Evolutionary conservation across 805 yeast species (phyloP).

Genomic region (Pichia cephalocereana): DNA sequence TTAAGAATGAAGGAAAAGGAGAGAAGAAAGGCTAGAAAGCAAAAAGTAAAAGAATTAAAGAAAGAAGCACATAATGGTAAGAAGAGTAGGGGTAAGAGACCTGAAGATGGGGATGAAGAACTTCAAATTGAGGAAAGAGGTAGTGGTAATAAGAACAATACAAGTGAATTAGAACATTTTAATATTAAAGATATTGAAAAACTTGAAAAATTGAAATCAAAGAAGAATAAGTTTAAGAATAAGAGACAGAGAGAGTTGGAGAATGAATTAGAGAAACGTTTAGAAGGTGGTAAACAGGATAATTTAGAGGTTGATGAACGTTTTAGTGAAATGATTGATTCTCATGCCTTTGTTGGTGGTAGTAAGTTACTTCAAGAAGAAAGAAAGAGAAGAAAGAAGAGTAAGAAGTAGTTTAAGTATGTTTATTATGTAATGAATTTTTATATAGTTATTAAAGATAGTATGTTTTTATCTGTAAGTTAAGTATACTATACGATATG

Average conservation of each 20-base stretch:
- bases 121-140: slow-evolving; percentile 70
- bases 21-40: slow-evolving; percentile 78
- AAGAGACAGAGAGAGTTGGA: slow-evolving; percentile 41
- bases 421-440: not conserved
- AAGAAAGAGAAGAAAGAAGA: slow-evolving; percentile 55
- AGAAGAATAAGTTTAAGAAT: slow-evolving; percentile 34
- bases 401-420: slow-evolving; percentile 7
- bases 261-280: slow-evolving; percentile 37
- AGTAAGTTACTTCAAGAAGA: slow-evolving; percentile 82
- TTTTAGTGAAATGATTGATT: slow-evolving; percentile 74
- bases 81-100: slow-evolving; percentile 16
- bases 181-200: slow-evolving; percentile 69
- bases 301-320: slow-evolving; percentile 62
- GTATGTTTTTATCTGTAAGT: too few relatives aligned
- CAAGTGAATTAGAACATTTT: slow-evolving; percentile 53
- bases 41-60: slow-evolving; percentile 56
- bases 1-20: slow-evolving; percentile 87
- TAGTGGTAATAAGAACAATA: slow-evolving; percentile 39
- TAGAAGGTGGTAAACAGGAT: slow-evolving; percentile 32
- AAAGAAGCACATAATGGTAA: slow-evolving; percentile 40
- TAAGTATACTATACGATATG: not conserved
- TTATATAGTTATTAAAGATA: too few relatives aligned
- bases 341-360: slow-evolving; percentile 89
- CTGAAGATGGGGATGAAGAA: slow-evolving; percentile 35
- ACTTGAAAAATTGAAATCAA: slow-evolving; percentile 50